Evolutionary conservation across 208 protist genomes (phyloP).

Genomic region (Leptomonas seymouri): DNA sequence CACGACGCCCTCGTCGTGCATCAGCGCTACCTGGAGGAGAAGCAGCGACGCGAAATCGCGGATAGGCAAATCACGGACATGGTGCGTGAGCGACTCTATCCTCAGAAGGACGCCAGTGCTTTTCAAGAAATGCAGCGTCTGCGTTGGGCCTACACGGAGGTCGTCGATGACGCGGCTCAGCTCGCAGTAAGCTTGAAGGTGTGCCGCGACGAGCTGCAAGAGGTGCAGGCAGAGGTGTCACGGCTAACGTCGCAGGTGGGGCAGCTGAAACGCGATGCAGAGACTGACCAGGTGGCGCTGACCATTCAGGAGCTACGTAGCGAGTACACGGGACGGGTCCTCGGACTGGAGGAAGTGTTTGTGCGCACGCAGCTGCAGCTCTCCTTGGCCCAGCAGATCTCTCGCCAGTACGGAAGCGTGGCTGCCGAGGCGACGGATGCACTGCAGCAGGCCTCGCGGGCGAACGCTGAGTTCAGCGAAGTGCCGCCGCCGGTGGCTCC

Average conservation of each 20-base stretch:
- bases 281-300: slow-evolving; percentile 59
- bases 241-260: slow-evolving; percentile 33
- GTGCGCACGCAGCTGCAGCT: slow-evolving; percentile 46
- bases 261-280: slow-evolving; percentile 57
- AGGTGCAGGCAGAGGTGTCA: slow-evolving; percentile 22
- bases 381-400: slow-evolving; percentile 24
- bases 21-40: slow-evolving; percentile 72
- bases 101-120: slow-evolving; percentile 34
- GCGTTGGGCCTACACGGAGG: slow-evolving; percentile 59
- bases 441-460: slow-evolving; percentile 24
- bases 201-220: slow-evolving; percentile 47
- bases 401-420: slow-evolving; percentile 15
- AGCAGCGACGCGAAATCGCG: slow-evolving; percentile 67
- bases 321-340: slow-evolving; percentile 55
- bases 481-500: slow-evolving; percentile 1
- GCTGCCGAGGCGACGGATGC: slow-evolving; percentile 29
- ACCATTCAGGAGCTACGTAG: slow-evolving; percentile 57
- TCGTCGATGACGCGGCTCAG: slow-evolving; percentile 78
- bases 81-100: slow-evolving; percentile 65
- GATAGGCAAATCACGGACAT: slow-evolving; percentile 81
- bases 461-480: slow-evolving; percentile 23
- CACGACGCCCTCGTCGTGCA: slow-evolving; percentile 72
- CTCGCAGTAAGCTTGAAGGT: slow-evolving; percentile 64
- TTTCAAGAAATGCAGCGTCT: slow-evolving; percentile 59
- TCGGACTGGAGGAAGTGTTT: slow-evolving; percentile 31